Conservation (phyloP, 2,329 filamentous ascomycete species). For the Ceratocystis huliohia region DNA sequence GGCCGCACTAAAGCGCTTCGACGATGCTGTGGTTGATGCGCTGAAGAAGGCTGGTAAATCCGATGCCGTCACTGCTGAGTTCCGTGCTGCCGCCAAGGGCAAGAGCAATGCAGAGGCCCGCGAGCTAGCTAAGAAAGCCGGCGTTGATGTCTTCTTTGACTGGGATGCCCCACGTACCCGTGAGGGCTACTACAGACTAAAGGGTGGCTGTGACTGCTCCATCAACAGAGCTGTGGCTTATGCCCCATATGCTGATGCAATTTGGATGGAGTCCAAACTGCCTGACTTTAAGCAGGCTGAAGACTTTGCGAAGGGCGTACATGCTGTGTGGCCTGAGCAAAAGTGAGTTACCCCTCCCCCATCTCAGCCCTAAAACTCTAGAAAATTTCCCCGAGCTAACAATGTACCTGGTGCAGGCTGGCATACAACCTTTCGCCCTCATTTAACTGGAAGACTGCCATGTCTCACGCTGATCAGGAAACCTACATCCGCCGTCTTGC, state of each 20-base stretch:
- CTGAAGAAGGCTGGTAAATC: conserved; percentile 56
- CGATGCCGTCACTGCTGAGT: conserved; percentile 56
- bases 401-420: conserved; percentile 42
- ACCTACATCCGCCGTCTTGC: conserved; percentile 91
- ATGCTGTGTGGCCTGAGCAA: conserved; percentile 88
- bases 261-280: conserved; percentile 99
- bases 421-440: conserved; percentile 97
- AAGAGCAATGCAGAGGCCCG: conserved; percentile 78
- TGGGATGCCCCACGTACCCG: conserved; percentile 90
- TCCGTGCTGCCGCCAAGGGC: conserved; percentile 55
- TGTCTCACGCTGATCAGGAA: conserved; percentile 83
- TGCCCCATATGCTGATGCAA: conserved; percentile 84
- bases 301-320: conserved; percentile 86
- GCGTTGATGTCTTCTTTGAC: conserved; percentile 78
- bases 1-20: conserved; percentile 75
- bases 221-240: conserved; percentile 85
- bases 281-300: conserved; percentile 83
- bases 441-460: conserved; percentile 99
- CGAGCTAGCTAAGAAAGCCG: conserved; percentile 58
- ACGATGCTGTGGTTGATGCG: conserved; percentile 73
- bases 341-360: conserved; percentile 49
- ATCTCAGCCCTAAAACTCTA: neutral
- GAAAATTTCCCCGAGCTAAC: conserved; percentile 22
- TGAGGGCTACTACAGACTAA: conserved; percentile 88
- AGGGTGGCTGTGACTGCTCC: conserved; percentile 82